Base-by-base conservation (phyloP, 352 stramenopile genomes). In the Globisporangium viniferum region DNA sequence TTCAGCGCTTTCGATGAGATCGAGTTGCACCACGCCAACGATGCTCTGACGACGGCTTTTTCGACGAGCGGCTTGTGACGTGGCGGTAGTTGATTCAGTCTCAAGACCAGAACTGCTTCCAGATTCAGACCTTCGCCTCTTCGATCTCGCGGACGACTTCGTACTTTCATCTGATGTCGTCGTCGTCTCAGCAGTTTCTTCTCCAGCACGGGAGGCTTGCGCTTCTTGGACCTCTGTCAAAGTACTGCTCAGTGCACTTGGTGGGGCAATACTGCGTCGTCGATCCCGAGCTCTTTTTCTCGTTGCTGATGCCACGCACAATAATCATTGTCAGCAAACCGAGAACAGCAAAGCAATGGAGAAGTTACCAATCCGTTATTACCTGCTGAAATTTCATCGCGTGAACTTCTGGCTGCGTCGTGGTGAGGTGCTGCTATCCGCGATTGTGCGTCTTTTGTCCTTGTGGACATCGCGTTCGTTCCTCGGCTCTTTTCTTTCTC, bases 11-110 rank as follows among this genome's bases (percentile, higher is more conserved):
- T 58, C 12, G 0, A 18, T 35, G 9, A 65, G 61, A 18, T 66
- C 53, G 46, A 82, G 58, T 18, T 71, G 41, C 14, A 85, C 65
- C 0, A 61, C 49, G 3, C 62, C 68, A 1, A 78, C 62, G 36
- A 83, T 82, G 49, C 77, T 85, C 64, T 85, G 77, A n/a, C 77
- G 75, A 0, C 73, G 75, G 67, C 51, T 35, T 63, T 80, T 80
- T 10, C 68, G 72, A 22, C 57, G 41, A 51, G 22, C 56, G 18
- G 22, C 24, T 31, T 57, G 41, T 5, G 14, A 27, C 9, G 56
- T 15, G 7, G 31, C 14, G 29, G 29, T 41, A 29, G 20, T 29
- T 57, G 20, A 64, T n/a, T 39, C 14, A 24, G 22, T 51, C 20
- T 71, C 59, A 15, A 9, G 7, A 31, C 3, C 20, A 14, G 33